Conservation (phyloP, 2,329 filamentous ascomycete genomes). For the Coccinonectria pachysandricola region DNA sequence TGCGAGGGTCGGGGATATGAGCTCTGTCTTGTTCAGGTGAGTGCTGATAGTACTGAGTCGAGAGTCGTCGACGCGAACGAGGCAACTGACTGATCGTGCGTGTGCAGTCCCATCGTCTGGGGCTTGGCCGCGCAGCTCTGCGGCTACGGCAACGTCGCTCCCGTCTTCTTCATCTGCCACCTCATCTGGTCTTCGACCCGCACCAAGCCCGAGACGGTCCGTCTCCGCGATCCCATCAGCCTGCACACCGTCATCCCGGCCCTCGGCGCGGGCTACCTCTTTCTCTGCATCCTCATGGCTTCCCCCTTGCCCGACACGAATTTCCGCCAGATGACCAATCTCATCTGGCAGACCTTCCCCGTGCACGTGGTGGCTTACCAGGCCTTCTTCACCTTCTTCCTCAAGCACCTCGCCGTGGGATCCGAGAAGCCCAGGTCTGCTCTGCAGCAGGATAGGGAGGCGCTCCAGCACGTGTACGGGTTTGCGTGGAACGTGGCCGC, state of each 20-base stretch:
- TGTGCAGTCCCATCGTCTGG: conserved; percentile 14
- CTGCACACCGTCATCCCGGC: conserved; percentile 12
- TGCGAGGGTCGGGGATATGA: conserved; percentile 6
- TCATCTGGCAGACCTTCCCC: conserved; percentile 14
- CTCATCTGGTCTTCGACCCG: conserved; percentile 10
- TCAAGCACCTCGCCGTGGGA: conserved; percentile 14
- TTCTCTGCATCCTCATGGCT: conserved; percentile 8
- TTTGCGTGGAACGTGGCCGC: conserved; percentile 19
- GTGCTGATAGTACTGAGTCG: too few species aligned
- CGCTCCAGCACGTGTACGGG: conserved; percentile 13
- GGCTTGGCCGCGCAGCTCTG: conserved; percentile 11
- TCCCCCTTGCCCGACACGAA: conserved; percentile 11
- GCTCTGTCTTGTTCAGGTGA: conserved; percentile 12
- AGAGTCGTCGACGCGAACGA: too few species aligned
- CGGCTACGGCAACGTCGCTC: conserved; percentile 14
- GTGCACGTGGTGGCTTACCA: conserved; percentile 10
- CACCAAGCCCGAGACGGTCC: conserved; percentile 4
- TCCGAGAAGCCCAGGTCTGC: conserved; percentile 9
- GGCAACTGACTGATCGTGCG: too few species aligned
- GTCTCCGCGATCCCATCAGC: conserved; percentile 9
- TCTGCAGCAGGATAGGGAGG: conserved; percentile 8
- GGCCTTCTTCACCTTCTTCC: conserved; percentile 6
- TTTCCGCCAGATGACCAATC: conserved; percentile 13
- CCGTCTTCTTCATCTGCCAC: conserved; percentile 12
- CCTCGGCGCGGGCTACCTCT: conserved; percentile 13